These are phyloP conservation scores for Phytophthora brassicae DNA, from an alignment of 352 stramenopile species.

Conservation along the genomic window DNA sequence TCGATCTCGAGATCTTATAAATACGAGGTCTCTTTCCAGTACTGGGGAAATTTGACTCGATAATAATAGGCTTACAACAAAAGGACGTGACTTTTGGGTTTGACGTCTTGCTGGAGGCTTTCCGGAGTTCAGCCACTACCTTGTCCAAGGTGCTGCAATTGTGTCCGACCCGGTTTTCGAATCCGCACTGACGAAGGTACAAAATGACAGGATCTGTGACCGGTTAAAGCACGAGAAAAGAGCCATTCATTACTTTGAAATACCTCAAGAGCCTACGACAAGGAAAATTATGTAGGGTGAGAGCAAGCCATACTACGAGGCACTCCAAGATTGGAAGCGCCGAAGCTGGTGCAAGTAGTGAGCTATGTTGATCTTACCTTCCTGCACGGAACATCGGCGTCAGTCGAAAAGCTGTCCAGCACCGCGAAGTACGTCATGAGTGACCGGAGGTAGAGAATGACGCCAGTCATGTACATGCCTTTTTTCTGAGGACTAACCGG, in stretches of 20 bases:
- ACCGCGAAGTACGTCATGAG: too few species aligned
- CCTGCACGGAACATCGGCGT: constrained; percentile 5
- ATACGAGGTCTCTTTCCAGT: neutral
- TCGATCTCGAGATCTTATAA: too few species aligned
- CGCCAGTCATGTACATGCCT: too few species aligned
- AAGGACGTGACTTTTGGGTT: neutral
- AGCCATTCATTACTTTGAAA: neutral
- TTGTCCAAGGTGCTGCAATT: neutral
- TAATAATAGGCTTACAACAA: neutral
- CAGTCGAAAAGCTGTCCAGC: neutral
- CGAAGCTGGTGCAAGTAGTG: neutral
- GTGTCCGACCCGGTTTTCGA: neutral
- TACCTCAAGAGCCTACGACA: neutral
- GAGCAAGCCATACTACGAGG: neutral
- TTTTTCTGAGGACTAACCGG: too few species aligned
- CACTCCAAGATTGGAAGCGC: neutral
- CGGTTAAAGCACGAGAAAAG: too few species aligned
- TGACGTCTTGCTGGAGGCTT: neutral
- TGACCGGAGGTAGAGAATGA: too few species aligned
- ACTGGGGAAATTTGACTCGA: neutral
- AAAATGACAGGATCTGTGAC: neutral
- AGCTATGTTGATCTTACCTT: neutral
- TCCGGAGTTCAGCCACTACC: neutral
- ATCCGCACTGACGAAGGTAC: neutral
- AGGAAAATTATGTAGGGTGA: neutral